phyloP scores from a whole-genome alignment of 495 filamentous ascomycete species.

The Xylaria sp. region DNA sequence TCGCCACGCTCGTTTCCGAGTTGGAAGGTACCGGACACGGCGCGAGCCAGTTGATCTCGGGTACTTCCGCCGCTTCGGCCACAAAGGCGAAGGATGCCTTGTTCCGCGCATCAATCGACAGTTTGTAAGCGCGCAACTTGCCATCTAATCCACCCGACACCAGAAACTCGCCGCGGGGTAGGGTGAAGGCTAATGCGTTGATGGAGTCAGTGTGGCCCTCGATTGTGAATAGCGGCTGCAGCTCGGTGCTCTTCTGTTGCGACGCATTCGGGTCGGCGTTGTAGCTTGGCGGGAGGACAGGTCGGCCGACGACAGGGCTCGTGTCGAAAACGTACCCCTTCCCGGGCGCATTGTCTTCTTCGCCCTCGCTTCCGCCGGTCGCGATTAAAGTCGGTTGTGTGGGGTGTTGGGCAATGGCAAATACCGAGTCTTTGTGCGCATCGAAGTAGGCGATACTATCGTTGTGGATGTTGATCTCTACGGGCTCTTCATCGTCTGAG shows the following conservation, averaged over 20 bases:
- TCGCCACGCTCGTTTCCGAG: slow-evolving; percentile 64
- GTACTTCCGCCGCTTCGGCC: slow-evolving; percentile 80
- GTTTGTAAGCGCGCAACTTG: slow-evolving; percentile 62
- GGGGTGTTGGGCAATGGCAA: slow-evolving; percentile 92
- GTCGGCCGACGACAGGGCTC: slow-evolving; percentile 66
- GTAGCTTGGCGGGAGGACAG: slow-evolving; percentile 76
- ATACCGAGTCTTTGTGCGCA: slow-evolving; percentile 83
- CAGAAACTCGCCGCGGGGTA: slow-evolving; percentile 83
- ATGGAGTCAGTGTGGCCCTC: slow-evolving; percentile 91
- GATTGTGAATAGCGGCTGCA: slow-evolving; percentile 70
- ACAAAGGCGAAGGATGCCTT: slow-evolving; percentile 65
- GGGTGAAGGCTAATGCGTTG: slow-evolving; percentile 82
- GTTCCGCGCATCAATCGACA: slow-evolving; percentile 34
- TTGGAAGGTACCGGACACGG: slow-evolving; percentile 64
- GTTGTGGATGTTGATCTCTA: slow-evolving; percentile 84
- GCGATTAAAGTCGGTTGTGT: slow-evolving; percentile 76
- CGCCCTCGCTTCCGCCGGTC: slow-evolving; percentile 86
- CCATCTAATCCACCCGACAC: slow-evolving; percentile 88
- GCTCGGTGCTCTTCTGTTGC: slow-evolving; percentile 53
- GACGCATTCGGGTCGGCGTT: slow-evolving; percentile 67
- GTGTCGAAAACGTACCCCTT: slow-evolving; percentile 80
- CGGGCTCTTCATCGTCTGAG: slow-evolving; percentile 66
- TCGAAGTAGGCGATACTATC: slow-evolving; percentile 94
- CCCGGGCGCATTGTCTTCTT: slow-evolving; percentile 65
- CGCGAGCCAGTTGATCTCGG: slow-evolving; percentile 91